Evolutionary conservation across 2,329 filamentous ascomycete genomes (phyloP), one percentile per base, ranked within the genome.

Genomic region (Lecanicillium sp.): DNA sequence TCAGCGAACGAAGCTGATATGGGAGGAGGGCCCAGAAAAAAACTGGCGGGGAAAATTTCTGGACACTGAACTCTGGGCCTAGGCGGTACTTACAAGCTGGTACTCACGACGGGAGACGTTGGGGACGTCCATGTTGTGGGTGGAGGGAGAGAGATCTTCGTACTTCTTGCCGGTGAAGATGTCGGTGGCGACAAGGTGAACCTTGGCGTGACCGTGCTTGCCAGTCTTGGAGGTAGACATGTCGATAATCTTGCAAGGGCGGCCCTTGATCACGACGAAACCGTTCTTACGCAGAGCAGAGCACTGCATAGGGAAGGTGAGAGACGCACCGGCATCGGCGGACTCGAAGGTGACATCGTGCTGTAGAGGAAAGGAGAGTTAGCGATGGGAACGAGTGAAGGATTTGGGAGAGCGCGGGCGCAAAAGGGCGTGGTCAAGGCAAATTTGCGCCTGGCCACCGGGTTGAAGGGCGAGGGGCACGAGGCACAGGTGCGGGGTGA

Each of bases 171-270:
- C 81, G 59, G 90, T 98, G 86, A 98, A 98, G 79, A 98, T 97
- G 73, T 98, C 93, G 71, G 94, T 83, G 69, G 90, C 93, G 67
- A 96, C 86, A 64, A 98, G 78, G 78, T 98, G 91, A 72, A 98
- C 93, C 86, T 98, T 98, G 77, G 93, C 93, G 87, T 98, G 94
- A 74, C 93, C 93, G 87, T 98, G 93, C 89, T 98, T 98, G 77
- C 93, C 93, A 62, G 93, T 98, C 90, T 98, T 98, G 73, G 93
- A 98, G 79, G 93, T 98, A 62, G 90, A 95, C 94, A 98, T 98
- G 69, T 98, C 93, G 73, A 97, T 88, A 66, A 98, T 98, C 87
- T 97, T 98, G 90, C 93, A 98, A 65, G 93, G 94, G 65, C 93
- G 93, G 75, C 80, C 77, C 86, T 98, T 98, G 79, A 98, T 97